Conservation (phyloP, 352 stramenopile genomes). For the Globisporangium paroecandrum region DNA sequence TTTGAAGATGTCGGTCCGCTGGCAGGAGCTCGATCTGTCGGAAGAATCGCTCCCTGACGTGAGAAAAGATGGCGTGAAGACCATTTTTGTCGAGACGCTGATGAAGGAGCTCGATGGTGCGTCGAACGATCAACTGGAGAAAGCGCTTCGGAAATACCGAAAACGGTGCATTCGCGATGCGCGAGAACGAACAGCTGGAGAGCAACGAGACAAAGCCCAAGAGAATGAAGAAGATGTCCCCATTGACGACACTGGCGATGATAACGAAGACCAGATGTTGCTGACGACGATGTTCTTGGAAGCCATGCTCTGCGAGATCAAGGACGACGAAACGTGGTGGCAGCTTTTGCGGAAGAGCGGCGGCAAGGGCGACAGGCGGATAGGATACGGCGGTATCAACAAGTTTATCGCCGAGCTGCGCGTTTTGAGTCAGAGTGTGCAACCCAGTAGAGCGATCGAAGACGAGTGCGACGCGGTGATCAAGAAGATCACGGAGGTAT, state of each 20-base stretch:
- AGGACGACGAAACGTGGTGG: conserved; percentile 62
- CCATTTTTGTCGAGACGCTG: conserved; percentile 52
- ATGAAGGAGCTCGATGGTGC: conserved; percentile 48
- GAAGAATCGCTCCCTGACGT: conserved; percentile 47
- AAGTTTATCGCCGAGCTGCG: conserved; percentile 66
- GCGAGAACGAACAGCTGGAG: conserved; percentile 5
- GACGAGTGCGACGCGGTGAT: conserved; percentile 30
- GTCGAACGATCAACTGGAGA: conserved; percentile 60
- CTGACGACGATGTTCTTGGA: conserved; percentile 44
- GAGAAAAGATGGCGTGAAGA: conserved; percentile 15
- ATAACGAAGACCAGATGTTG: conserved; percentile 25
- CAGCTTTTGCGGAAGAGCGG: conserved; percentile 33
- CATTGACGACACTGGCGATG: conserved; percentile 13
- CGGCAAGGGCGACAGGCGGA: conserved; percentile 26
- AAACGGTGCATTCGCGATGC: conserved; percentile 4
- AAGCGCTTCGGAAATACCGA: conserved; percentile 34
- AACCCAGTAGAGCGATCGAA: conserved; percentile 32
- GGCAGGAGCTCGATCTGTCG: conserved; percentile 56
- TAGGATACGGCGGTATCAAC: conserved; percentile 64
- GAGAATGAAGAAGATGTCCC: conserved; percentile 11
- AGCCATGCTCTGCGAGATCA: conserved; percentile 53
- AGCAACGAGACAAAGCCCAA: conserved; percentile 2
- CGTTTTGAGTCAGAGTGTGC: conserved; percentile 37
- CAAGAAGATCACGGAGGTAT: conserved; percentile 45
- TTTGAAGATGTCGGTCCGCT: conserved; percentile 68